A percentile compares a stretch with the other conserved stretches of the same genome.
Conservation (phyloP, 371 early-diverging fungal genomes). For the Apophysomyces trapeziformis region DNA sequence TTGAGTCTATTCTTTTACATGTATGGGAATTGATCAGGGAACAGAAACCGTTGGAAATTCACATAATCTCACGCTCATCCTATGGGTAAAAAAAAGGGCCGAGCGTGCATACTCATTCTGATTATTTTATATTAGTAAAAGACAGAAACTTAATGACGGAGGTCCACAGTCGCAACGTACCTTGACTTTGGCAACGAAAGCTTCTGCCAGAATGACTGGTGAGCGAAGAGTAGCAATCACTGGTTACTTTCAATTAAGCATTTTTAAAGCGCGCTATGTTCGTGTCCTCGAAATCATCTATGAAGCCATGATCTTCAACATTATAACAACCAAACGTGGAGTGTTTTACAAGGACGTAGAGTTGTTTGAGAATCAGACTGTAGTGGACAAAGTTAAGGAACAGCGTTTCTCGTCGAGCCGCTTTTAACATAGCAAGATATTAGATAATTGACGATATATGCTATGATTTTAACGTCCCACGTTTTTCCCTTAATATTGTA, state of each 20-base stretch:
- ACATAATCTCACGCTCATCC: not conserved
- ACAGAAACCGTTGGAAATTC: not conserved
- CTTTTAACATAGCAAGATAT: not conserved
- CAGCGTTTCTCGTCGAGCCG: not conserved
- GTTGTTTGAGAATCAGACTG: slow-evolving; percentile 38
- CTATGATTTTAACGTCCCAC: slow-evolving; percentile 42
- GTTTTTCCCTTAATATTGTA: slow-evolving; percentile 47
- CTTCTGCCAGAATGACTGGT: not conserved
- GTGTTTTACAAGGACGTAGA: slow-evolving; percentile 50
- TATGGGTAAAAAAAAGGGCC: not conserved
- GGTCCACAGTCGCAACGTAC: not conserved
- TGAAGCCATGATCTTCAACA: slow-evolving; percentile 37
- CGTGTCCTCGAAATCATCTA: slow-evolving; percentile 49
- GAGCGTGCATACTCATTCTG: not conserved
- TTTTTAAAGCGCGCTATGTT: slow-evolving; percentile 37
- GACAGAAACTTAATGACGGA: not conserved
- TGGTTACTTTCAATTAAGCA: not conserved
- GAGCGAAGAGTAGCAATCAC: not conserved
- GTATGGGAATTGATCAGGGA: not conserved
- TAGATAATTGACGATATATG: slow-evolving; percentile 48
- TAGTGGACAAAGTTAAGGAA: slow-evolving; percentile 35
- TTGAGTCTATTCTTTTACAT: not conserved
- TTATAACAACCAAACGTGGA: slow-evolving; percentile 46
- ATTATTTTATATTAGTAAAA: not conserved
- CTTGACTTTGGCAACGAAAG: not conserved